Base-by-base conservation (phyloP, 2,329 filamentous ascomycete genomes). In the Ceratocystis albifundus region DNA sequence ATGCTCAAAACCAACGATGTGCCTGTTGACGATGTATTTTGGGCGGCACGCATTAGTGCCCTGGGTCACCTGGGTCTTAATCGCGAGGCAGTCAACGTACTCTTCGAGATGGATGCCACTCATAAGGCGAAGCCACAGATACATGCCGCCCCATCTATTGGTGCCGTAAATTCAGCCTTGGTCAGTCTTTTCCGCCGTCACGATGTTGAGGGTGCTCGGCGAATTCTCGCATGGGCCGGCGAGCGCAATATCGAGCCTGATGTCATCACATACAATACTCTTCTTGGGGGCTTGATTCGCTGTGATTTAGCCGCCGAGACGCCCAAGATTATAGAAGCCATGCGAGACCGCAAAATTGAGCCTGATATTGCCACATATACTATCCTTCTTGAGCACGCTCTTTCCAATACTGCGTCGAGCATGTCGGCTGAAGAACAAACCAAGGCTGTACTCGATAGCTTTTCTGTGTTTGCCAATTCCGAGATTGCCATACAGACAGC, bases 311-410 rank as follows among this genome's bases (percentile, higher is more conserved):
- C 74, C 44, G 71, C 77, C 0, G 80, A 83, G 50, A 80, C 83
- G 12, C 76, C 79, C 55, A 73, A 73, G 2, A 71, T 90, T 12
- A 77, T 90, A 2, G 71, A 75, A 3, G 75, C 79, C 65, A 91
- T 91, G 88, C 75, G 80, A 48, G 69, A 73, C 1, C 74, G 79
- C 17, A 78, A 79, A 1, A 74, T 90, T 32, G 70, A 78, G 36
- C 81, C 86, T 0, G 84, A 91, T 72, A 77, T 80, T n/a, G 81
- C 81, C 4, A 94, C 90, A 0, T 89, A 89, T 74, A 88, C 85
- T 25, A 84, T 90, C 69, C 79, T 94, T 66, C 77, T 94, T 6
- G 84, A 88, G 53, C 82, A 81, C 71, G 74, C 82, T 68, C 76
- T 83, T 71, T 20, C 20, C 15, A 44, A 64, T 15, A 30, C 61